Evolutionary conservation across 345 rosid species (phyloP), one percentile per base, ranked within the genome.

Genomic region (Gossypium thurberi): DNA sequence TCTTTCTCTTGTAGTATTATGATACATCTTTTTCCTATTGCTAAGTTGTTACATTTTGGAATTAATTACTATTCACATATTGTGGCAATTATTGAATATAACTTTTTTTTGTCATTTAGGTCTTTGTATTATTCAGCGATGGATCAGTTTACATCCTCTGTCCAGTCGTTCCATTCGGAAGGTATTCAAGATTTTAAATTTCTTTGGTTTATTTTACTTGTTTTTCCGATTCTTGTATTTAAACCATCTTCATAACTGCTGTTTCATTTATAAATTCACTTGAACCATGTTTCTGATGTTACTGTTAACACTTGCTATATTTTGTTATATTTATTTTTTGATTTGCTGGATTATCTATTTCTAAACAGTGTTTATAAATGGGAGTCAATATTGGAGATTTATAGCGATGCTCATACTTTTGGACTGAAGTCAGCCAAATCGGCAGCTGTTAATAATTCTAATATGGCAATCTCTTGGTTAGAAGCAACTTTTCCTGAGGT

Each of bases 141-240:
- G 97, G 98, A 50, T 90, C 96, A 61, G 65, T 91, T 63, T 93
- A 88, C 82, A 82, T 96, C 76, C 84, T 93, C 61, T 91, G 99
- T 84, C 99, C 99, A 15, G 74, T 90, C 78, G 89, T 87, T 80
- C 97, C 99, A 52, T 96, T 93, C 82, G 91, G 97, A 84, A 93
- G 99, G 97, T 96, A 83, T 23, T 63, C 20, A 10, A 50, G 47
- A 28, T 58, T 46, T 40, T 63, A 28, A 25, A 44, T 61, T 72
- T 61, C 10, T 17, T 23, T 13, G 3, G n/a, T 66, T 66, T 7
- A 11, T 6, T 0, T 26, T n/a, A 26, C 65, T 14, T 46, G 15
- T 13, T 65, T 76, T 43, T 13, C 51, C 63, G 13, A 40, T 65
- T 21, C 10, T 73, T 62, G 23, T 8, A 52, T 21, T 50, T 64